These are phyloP conservation scores for Phaeomoniella chlamydospora DNA, from an alignment of 2,329 filamentous ascomycete species.

Conservation along the genomic window DNA sequence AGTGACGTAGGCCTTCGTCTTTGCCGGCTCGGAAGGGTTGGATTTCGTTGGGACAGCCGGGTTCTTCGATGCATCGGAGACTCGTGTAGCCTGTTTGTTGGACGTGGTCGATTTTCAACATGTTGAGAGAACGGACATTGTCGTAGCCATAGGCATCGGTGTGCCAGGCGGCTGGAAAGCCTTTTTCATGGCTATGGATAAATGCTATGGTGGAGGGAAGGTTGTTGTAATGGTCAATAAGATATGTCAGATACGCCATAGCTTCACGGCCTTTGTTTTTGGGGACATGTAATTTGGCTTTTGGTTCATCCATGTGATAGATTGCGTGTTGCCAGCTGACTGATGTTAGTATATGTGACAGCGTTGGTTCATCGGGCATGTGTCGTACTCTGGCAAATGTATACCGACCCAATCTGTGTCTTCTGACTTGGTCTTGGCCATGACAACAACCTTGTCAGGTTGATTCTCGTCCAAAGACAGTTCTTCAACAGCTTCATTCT, in stretches of 20 bases:
- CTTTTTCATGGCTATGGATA: conserved; percentile 25
- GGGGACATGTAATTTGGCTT: conserved; percentile 20
- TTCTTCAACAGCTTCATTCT: too few species aligned
- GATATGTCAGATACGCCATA: conserved; percentile 40
- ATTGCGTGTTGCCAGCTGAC: not conserved
- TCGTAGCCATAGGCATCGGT: conserved; percentile 32
- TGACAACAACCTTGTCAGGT: conserved; percentile 27
- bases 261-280: conserved; percentile 38
- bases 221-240: conserved; percentile 38
- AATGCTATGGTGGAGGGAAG: conserved; percentile 41
- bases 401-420: conserved; percentile 27
- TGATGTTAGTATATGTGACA: not conserved
- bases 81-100: conserved; percentile 22
- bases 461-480: too few species aligned
- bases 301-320: not conserved
- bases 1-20: not conserved
- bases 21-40: conserved; percentile 15
- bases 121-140: conserved; percentile 6
- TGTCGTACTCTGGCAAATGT: conserved; percentile 27
- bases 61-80: conserved; percentile 20
- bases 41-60: conserved; percentile 24
- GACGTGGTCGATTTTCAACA: conserved; percentile 22
- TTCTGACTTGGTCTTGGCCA: conserved; percentile 28
- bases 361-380: not conserved
- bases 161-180: conserved; percentile 28